These are phyloP conservation scores for Mentha longifolia DNA, from an alignment of 257 asterid genomes.

Conservation along the genomic window DNA sequence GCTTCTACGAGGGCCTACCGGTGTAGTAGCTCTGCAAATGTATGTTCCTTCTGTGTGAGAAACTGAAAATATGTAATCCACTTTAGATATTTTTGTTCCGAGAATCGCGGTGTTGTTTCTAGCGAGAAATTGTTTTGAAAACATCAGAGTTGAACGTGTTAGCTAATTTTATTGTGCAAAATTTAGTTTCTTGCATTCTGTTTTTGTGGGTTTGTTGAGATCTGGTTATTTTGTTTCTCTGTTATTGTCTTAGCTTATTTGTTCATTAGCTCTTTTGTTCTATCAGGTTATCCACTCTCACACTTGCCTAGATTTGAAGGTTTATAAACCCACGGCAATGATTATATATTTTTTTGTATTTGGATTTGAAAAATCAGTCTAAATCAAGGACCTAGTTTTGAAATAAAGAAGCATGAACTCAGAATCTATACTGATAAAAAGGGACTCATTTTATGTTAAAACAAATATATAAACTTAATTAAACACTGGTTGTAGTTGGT, in stretches of 20 bases:
- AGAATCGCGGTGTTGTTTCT: constrained; percentile 19
- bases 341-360: no score
- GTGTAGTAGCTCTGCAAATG: constrained; percentile 32
- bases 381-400: no score
- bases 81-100: constrained; percentile 16
- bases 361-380: no score
- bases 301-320: not conserved
- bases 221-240: not conserved
- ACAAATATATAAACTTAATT: no score
- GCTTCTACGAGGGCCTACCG: constrained; percentile 31
- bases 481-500: no score
- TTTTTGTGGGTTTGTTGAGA: not conserved
- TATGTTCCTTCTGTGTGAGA: constrained; percentile 34
- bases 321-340: no score
- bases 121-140: not conserved
- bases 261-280: not conserved
- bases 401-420: no score
- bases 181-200: not conserved
- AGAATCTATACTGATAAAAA: no score
- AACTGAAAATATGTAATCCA: constrained; percentile 36
- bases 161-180: not conserved
- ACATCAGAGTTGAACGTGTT: not conserved
- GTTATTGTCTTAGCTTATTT: not conserved
- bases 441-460: no score
- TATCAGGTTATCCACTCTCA: not conserved